These are phyloP conservation scores for Phyllostachys edulis DNA, from an alignment of 176 grass and related monocot species.

Conservation along the genomic window DNA sequence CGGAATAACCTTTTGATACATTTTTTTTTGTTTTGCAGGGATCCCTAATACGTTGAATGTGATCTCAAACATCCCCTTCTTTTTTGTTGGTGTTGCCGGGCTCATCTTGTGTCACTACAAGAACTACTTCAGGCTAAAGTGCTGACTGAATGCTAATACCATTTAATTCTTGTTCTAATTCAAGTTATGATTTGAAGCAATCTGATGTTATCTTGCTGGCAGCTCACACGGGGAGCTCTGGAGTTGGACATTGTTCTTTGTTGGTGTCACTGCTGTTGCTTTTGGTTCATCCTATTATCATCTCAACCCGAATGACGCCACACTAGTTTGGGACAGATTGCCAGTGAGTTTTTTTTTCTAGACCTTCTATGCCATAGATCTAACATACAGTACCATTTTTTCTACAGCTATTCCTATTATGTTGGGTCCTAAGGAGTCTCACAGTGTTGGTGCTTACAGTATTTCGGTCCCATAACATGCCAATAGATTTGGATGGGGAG, in stretches of 20 bases:
- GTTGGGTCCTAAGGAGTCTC: neutral
- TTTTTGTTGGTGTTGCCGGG: slow-evolving; percentile 63
- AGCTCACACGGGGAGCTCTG: slow-evolving; percentile 81
- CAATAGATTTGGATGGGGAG: neutral
- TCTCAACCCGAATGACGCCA: slow-evolving; percentile 72
- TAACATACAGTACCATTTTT: neutral
- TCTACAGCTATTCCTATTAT: neutral
- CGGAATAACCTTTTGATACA: neutral
- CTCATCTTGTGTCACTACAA: slow-evolving; percentile 70
- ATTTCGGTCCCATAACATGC: neutral
- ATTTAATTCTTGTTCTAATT: neutral
- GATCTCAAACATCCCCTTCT: slow-evolving; percentile 88
- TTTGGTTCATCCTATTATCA: slow-evolving; percentile 94
- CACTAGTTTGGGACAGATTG: slow-evolving; percentile 88
- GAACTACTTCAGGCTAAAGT: slow-evolving; percentile 86
- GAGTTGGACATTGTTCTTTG: slow-evolving; percentile 80
- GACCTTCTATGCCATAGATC: neutral
- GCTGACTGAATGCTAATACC: neutral
- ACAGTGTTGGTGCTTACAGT: neutral
- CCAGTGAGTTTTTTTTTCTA: slow-evolving; percentile 50
- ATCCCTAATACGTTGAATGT: slow-evolving; percentile 90
- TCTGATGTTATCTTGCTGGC: slow-evolving; percentile 19
- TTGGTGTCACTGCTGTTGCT: slow-evolving; percentile 63
- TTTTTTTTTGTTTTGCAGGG: slow-evolving; percentile 44
- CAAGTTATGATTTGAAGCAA: neutral